phyloP scores from a whole-genome alignment of 495 filamentous ascomycete species.

The Gamarada debralockiae region DNA sequence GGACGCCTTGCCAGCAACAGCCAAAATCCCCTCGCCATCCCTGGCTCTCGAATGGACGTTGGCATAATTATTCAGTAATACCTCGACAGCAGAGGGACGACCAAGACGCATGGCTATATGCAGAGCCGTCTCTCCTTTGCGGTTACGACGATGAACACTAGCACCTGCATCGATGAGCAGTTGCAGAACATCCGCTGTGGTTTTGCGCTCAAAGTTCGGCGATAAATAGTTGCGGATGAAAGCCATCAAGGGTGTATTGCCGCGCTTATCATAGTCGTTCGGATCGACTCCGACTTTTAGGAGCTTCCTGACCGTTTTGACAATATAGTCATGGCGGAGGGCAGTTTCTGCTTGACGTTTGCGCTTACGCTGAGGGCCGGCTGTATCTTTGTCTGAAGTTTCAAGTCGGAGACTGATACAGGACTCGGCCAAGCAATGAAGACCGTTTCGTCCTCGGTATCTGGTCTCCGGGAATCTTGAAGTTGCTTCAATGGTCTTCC shows the following conservation, averaged over 20 bases:
- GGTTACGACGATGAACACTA: not conserved
- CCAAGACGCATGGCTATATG: slow-evolving; percentile 1
- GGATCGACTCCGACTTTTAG: not conserved
- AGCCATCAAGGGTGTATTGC: slow-evolving; percentile 4
- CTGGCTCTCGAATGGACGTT: not conserved
- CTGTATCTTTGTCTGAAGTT: not conserved
- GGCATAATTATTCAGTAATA: not conserved
- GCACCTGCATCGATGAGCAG: slow-evolving; percentile 3
- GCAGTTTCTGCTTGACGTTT: not conserved
- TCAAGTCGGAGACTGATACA: not conserved
- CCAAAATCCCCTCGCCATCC: not conserved
- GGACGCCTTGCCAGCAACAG: not conserved
- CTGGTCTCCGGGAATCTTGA: not conserved
- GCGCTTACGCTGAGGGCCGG: not conserved
- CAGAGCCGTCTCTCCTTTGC: not conserved
- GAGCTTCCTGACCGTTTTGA: not conserved
- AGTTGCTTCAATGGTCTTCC: not conserved
- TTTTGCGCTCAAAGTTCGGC: not conserved
- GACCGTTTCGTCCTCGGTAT: not conserved
- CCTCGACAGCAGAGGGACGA: not conserved
- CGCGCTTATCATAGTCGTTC: not conserved
- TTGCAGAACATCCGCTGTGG: not conserved
- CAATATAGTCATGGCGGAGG: not conserved
- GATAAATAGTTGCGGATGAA: not conserved
- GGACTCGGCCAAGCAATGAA: slow-evolving; percentile 1